These are phyloP conservation scores for Aspergillus ostianus DNA, from an alignment of 495 filamentous ascomycete genomes.

Conservation along the genomic window DNA sequence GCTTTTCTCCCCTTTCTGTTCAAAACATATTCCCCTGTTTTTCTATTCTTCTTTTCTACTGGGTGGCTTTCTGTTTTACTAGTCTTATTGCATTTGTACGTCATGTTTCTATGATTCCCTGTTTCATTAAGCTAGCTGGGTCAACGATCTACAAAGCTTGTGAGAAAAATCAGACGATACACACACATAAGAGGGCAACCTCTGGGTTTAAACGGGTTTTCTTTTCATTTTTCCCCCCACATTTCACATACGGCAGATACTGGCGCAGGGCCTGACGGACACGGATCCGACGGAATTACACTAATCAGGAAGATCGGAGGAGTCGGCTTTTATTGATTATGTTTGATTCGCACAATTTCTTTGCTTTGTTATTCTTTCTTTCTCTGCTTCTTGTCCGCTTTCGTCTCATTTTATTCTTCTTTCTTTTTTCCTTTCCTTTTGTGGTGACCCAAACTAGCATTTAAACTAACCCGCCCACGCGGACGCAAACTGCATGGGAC, in stretches of 20 bases:
- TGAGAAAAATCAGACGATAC: conserved; percentile 14
- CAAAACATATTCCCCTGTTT: neutral
- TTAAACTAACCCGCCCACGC: conserved; percentile 34
- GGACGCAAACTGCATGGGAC: conserved; percentile 21
- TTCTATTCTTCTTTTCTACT: conserved; percentile 2
- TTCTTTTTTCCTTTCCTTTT: neutral
- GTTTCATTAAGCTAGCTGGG: conserved; percentile 18
- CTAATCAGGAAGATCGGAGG: neutral
- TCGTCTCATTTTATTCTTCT: conserved; percentile 10
- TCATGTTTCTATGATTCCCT: conserved; percentile 17
- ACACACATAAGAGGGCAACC: conserved; percentile 27
- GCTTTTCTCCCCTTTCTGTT: neutral
- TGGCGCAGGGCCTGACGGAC: conserved; percentile 1
- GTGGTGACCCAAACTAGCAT: neutral
- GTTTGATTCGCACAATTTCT: neutral
- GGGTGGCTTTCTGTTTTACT: conserved; percentile 4
- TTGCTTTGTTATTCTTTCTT: conserved; percentile 4
- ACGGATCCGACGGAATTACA: conserved; percentile 1
- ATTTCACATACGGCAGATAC: neutral
- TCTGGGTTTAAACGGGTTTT: conserved; percentile 6
- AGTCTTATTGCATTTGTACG: conserved; percentile 16
- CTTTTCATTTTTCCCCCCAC: neutral
- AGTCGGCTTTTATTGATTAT: neutral
- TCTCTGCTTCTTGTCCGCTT: conserved; percentile 12
- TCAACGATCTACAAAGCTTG: neutral